A percentile compares a stretch with the other conserved stretches of the same genome.
Conservation (phyloP, 176 grass and related monocot genomes). For the Rhynchospora breviuscula region DNA sequence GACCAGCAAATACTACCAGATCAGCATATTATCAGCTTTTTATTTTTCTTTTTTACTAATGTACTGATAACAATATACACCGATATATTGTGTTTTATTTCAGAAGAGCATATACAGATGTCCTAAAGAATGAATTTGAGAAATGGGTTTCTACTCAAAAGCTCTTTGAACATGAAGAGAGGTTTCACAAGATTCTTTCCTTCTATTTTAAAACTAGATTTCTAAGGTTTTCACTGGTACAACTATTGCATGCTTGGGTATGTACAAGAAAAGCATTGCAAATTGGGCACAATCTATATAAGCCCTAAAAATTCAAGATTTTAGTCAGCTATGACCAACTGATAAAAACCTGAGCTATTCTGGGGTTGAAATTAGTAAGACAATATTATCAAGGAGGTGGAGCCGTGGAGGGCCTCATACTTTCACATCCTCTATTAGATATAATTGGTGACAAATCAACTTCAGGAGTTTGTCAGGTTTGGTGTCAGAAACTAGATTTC, state of each 20-base stretch:
- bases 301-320: background rate
- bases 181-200: slow-evolving; percentile 52
- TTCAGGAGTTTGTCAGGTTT: background rate
- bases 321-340: background rate
- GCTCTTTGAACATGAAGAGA: slow-evolving; percentile 65
- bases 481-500: background rate
- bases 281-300: background rate
- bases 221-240: background rate
- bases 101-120: slow-evolving; percentile 83
- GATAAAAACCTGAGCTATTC: background rate
- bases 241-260: background rate
- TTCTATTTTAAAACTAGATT: background rate
- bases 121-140: slow-evolving; percentile 72
- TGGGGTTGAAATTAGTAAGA: background rate
- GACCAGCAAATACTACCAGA: background rate
- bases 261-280: background rate
- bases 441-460: background rate
- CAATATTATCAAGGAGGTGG: background rate
- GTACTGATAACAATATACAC: background rate
- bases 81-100: slow-evolving; percentile 1
- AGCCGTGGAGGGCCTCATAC: background rate
- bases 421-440: background rate
- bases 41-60: background rate
- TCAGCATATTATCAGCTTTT: background rate
- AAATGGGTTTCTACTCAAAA: slow-evolving; percentile 61